Evolutionary conservation across 176 grass and related monocot species (phyloP), one percentile per base, ranked within the genome.

Genomic region (Eragrostis nindensis): DNA sequence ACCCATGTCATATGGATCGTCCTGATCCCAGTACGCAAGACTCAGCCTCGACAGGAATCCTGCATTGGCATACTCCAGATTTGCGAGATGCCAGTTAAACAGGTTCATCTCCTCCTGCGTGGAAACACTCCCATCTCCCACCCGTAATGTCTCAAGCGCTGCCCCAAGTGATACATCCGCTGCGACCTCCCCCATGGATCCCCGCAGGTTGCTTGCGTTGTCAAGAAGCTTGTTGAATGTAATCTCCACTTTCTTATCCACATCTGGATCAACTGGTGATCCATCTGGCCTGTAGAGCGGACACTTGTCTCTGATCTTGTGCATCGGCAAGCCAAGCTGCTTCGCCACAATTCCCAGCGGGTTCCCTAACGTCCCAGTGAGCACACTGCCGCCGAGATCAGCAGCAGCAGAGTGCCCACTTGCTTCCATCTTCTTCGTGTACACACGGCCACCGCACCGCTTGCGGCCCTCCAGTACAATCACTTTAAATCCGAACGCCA

Each of bases 1-100:
- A 38, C 96, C 96, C 96, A 98, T 98, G 82, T 98, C 96, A 86
- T 91, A 98, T 3, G 96, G 96, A 91, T 95, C 96, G 61, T 98
- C 96, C 82, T 98, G 96, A 48, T 95, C 96, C 92, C 96, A 98
- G 71, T 91, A 98, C 10, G 96, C 96, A 81, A 98, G 85, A 43
- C 92, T 95, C 38, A 98, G 79, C 78, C 85, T 93, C 5, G 90
- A 92, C 29, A 94, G 76, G 45, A 95, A 87, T 21, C 96, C 96
- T 6, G 92, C 92, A 91, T 98, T 98, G 68, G 96, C 92, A 56
- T 98, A 98, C 79, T 98, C 92, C 22, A 98, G 82, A 87, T 98
- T 98, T 24, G 92, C 92, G 54, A 98, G 62, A 83, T 98, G 92
- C 92, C 96, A 98, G 83, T 93, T 95, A 47, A 98, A 93, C 80